Base-by-base conservation (phyloP, 345 rosid species). In the Euphorbia lathyris region DNA sequence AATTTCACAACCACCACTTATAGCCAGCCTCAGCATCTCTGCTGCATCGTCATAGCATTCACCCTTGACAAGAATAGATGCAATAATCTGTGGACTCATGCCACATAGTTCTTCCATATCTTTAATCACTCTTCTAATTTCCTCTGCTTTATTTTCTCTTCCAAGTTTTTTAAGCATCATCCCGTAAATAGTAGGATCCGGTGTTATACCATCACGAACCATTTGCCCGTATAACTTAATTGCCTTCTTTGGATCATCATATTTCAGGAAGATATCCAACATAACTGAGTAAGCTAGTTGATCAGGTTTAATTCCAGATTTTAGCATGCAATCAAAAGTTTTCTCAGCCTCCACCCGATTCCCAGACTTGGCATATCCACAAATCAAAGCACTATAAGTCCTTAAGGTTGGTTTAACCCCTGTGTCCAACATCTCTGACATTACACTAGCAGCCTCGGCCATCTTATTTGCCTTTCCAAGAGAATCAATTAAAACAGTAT, bases 321-420 rank as follows among this genome's bases (percentile, higher is more conserved):
- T 82, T 30, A 77, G 72, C 97, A 94, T 94, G 87, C 90, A 86
- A 63, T 78, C 57, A 75, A 88, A 94, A 69, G 88, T 84, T 58
- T 82, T 84, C 63, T 91, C 96, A 67, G 97, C 97, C 82, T 94
- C 87, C 43, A 77, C 76, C 50, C 84, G 84, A 78, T 79, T 85
- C 73, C 98, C 98, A 64, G 92, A 90, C 90, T 87, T 94, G 30
- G 98, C 96, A 85, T 88, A 94, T 65, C 95, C 98, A 79, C 96
- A 90, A 70, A 94, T 86, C 68, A 94, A 88, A 74, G 98, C 98
- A 83, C 95, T 94, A 58, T 86, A 94, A 42, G 98, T 94, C 76
- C 81, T 85, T 74, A 94, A 76, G 65, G 92, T 90, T 42, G 98
- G 98, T 76, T 87, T 94, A 45, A 94, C 86, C 64, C 90, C 90